These are phyloP conservation scores for Nigrograna mackinnonii DNA, from an alignment of 2,329 filamentous ascomycete species.

Conservation along the genomic window DNA sequence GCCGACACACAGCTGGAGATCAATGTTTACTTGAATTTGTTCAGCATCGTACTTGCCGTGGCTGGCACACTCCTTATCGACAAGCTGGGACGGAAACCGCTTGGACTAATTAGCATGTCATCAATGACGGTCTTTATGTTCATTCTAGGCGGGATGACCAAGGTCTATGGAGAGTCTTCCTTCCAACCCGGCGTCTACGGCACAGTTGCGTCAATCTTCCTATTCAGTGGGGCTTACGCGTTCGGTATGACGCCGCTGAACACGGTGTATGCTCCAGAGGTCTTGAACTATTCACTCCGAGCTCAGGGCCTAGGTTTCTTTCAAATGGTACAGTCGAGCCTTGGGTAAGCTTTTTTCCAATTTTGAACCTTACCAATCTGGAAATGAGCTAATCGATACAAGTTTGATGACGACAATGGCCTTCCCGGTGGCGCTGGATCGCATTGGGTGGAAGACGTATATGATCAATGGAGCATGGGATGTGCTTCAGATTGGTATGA, in stretches of 20 bases:
- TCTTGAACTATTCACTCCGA: background rate
- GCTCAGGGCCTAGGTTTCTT: background rate
- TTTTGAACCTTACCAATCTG: no score
- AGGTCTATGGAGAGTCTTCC: background rate
- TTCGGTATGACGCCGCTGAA: background rate
- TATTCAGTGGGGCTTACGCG: background rate
- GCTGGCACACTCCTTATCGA: constrained; percentile 14
- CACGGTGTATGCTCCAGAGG: background rate
- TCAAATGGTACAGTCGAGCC: no score
- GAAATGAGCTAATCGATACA: no score
- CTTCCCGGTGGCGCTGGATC: constrained; percentile 25
- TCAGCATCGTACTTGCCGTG: constrained; percentile 5
- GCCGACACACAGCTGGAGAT: constrained; percentile 16
- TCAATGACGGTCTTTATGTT: background rate
- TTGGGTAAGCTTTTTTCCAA: no score
- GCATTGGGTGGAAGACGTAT: constrained; percentile 21
- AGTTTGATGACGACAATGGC: no score
- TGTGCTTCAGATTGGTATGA: constrained; percentile 3
- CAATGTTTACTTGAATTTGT: constrained; percentile 24
- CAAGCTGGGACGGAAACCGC: background rate
- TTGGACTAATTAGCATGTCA: background rate
- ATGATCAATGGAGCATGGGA: background rate
- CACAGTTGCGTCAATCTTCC: background rate
- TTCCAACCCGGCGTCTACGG: background rate
- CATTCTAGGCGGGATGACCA: background rate